phyloP scores from a whole-genome alignment of 305 asterid species.

The Coffea humblotiana region DNA sequence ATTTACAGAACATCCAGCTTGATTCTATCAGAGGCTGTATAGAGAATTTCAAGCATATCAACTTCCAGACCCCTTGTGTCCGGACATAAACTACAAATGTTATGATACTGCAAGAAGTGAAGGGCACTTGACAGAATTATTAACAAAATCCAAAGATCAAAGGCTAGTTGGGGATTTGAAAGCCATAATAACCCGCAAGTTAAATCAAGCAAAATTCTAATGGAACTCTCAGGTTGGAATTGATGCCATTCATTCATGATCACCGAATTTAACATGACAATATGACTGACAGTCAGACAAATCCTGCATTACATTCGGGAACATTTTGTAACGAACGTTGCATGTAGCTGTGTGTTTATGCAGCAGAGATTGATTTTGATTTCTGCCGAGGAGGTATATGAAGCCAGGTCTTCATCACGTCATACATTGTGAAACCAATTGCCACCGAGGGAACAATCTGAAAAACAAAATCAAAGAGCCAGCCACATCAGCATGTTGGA shows the following conservation, averaged over 20 bases:
- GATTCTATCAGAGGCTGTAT: too few species aligned
- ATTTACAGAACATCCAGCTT: too few species aligned
- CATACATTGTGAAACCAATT: constrained; percentile 89
- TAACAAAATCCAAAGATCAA: background rate
- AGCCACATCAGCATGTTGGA: background rate
- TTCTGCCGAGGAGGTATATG: constrained; percentile 74
- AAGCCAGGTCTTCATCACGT: constrained; percentile 75
- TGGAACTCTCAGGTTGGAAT: background rate
- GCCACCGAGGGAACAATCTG: constrained; percentile 97
- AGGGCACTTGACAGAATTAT: background rate
- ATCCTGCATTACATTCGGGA: background rate
- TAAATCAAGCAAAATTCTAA: background rate
- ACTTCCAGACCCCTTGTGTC: background rate
- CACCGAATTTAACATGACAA: background rate
- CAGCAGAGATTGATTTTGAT: constrained; percentile 44
- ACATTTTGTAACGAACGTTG: background rate
- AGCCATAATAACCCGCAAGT: background rate
- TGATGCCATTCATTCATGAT: background rate
- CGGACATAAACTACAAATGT: background rate
- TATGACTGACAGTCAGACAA: background rate
- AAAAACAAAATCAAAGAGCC: background rate
- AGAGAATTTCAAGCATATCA: background rate
- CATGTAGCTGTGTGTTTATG: constrained; percentile 10
- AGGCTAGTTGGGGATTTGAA: background rate
- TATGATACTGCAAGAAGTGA: background rate